Percentiles rank a stretch among this genome's conserved stretches.
These are phyloP conservation scores for Rosa multiflora DNA, from an alignment of 306 rosid genomes.

Conservation along the genomic window DNA sequence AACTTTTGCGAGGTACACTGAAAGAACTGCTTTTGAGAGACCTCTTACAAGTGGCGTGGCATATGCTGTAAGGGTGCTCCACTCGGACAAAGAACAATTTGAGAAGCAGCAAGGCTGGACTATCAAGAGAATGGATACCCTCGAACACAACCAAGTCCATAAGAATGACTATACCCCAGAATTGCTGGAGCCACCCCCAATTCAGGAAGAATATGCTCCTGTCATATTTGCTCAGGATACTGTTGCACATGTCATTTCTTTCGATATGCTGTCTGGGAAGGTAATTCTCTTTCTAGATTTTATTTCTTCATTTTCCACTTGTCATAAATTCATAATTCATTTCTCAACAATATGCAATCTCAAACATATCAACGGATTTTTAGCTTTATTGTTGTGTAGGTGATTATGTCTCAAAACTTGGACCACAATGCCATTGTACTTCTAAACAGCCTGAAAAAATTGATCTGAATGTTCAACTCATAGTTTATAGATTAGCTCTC, in stretches of 20 bases:
- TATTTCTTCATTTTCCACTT: background rate
- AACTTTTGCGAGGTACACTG: slow-evolving; percentile 94
- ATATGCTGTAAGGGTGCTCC: slow-evolving; percentile 96
- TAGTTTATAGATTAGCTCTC: slow-evolving; percentile 5
- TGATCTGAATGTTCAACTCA: background rate
- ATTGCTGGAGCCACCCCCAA: slow-evolving; percentile 69
- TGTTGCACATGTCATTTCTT: slow-evolving; percentile 81
- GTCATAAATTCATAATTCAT: background rate
- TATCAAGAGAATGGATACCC: slow-evolving; percentile 84
- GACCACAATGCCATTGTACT: background rate
- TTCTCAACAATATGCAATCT: background rate
- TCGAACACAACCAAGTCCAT: slow-evolving; percentile 77
- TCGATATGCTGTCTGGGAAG: slow-evolving; percentile 84
- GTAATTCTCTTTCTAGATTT: slow-evolving; percentile 36
- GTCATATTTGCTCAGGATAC: slow-evolving; percentile 98
- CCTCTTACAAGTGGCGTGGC: slow-evolving; percentile 99
- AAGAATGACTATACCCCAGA: slow-evolving; percentile 71
- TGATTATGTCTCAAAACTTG: background rate
- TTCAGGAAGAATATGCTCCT: slow-evolving; percentile 94
- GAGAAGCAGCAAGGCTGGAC: slow-evolving; percentile 99
- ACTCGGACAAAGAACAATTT: slow-evolving; percentile 86
- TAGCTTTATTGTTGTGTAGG: background rate
- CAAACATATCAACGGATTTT: background rate
- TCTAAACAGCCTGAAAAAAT: background rate
- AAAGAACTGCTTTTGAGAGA: slow-evolving; percentile 95